Percentiles rank a stretch among this genome's conserved stretches.
Conservation (phyloP, 768 basidiomycete genomes). For the Leccinum longicurvipes region DNA sequence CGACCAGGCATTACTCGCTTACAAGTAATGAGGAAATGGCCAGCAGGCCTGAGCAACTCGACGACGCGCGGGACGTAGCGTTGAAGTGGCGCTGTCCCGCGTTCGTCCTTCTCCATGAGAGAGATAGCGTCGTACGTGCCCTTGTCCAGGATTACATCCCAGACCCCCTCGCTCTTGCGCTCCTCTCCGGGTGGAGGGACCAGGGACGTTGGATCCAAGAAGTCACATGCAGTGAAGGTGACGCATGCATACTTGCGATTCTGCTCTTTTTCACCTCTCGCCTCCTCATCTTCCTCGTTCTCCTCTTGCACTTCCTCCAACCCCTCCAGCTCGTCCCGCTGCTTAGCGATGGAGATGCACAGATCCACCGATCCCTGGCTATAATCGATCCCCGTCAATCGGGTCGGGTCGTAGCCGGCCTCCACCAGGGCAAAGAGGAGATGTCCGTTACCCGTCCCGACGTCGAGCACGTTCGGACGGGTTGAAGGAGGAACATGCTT, state of each 20-base stretch:
- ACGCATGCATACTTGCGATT: conserved; percentile 25
- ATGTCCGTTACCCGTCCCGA: conserved; percentile 80
- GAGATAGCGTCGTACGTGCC: conserved; percentile 90
- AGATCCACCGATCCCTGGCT: conserved; percentile 68
- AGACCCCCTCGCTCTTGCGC: conserved; percentile 27
- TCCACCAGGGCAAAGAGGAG: conserved; percentile 69
- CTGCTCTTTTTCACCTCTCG: background rate
- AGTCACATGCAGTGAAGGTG: conserved; percentile 60
- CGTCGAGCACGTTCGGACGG: conserved; percentile 60
- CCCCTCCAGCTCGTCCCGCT: conserved; percentile 25
- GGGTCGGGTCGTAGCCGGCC: conserved; percentile 54
- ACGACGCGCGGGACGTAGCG: conserved; percentile 58
- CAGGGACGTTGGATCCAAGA: conserved; percentile 54
- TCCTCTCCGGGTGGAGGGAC: conserved; percentile 13
- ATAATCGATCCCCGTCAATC: conserved; percentile 72
- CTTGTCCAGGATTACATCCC: conserved; percentile 82
- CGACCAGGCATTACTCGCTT: too few relatives aligned
- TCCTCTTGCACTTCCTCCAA: too few relatives aligned
- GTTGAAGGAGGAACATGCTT: conserved; percentile 48
- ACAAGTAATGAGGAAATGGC: conserved; percentile 70
- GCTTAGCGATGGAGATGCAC: conserved; percentile 51
- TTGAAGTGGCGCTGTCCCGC: conserved; percentile 51
- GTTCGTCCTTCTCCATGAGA: conserved; percentile 55
- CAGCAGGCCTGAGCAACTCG: conserved; percentile 59
- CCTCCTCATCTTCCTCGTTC: conserved; percentile 2